Base-by-base conservation (phyloP, 495 filamentous ascomycete species). In the Platismatia glauca region DNA sequence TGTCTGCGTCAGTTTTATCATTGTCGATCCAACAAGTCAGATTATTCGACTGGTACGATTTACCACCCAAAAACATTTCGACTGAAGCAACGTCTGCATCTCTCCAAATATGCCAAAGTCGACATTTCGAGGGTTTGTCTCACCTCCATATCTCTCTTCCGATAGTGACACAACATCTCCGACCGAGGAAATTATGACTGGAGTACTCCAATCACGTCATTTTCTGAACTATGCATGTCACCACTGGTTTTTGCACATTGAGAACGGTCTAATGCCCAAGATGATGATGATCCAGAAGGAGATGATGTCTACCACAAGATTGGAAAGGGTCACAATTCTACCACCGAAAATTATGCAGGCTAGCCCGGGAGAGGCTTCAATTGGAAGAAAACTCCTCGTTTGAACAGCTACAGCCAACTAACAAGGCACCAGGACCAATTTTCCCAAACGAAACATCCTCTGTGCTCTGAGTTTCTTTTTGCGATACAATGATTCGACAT, bases 41-140 rank as follows among this genome's bases (percentile, higher is more conserved):
- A 68, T 61, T 13, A 63, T 75, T 59, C 68, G 64, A 12, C 66
- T 75, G 41, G 64, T 72, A 18, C 71, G 75, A 59, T 66, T 63
- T 53, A 70, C 70, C 0, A 58, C 68, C 5, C 70, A 75, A 33
- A 63, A 74, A 62, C 70, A 70, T 44, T 70, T 75, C n/a, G 53
- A 69, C 27, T n/a, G n/a, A 46, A 55, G 5, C 52, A 37, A 39
- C 55, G 53, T 9, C n/a, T 24, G 15, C 24, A 34, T 18, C 58
- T 61, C 7, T 64, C 67, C 34, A 29, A 39, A n/a, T 16, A 60
- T 31, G 50, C 39, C 18, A 57, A 72, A n/a, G 31, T 55, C 3
- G 60, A 62, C 33, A 66, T 71, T 3, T 46, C 64, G 1, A 52
- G 44, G 34, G 58, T 46, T 6, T 73, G 71, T 62, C 33, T 72